Percentiles rank a stretch among this genome's conserved stretches.
Evolutionary conservation across 768 basidiomycete genomes (phyloP).

Genomic region (Austroboletus festivus): DNA sequence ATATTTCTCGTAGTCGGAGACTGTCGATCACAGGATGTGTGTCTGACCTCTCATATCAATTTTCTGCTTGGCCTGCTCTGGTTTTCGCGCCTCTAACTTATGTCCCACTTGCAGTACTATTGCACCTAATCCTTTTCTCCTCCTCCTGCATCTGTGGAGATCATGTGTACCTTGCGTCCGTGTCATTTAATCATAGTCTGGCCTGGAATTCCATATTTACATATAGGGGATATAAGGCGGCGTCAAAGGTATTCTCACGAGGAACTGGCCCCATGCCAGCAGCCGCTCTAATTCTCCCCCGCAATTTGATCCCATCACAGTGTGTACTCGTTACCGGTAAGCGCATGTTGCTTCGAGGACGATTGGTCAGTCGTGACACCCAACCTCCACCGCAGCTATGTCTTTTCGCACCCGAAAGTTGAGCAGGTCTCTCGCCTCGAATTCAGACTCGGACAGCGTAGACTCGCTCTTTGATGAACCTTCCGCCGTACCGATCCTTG

Average conservation of each 20-base stretch:
- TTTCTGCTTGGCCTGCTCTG: too few relatives aligned
- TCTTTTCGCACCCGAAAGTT: background rate
- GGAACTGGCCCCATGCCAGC: background rate
- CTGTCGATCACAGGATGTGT: too few relatives aligned
- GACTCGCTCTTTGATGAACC: conserved; percentile 55
- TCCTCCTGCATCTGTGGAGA: too few relatives aligned
- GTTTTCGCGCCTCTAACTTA: too few relatives aligned
- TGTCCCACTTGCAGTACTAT: too few relatives aligned
- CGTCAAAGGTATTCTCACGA: conserved; percentile 19
- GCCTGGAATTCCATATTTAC: too few relatives aligned
- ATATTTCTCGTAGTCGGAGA: too few relatives aligned
- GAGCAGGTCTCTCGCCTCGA: background rate
- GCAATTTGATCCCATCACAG: conserved; percentile 4
- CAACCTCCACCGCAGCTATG: conserved; percentile 9
- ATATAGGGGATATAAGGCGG: background rate
- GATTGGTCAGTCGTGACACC: background rate
- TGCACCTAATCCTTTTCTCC: too few relatives aligned
- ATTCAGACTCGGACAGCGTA: conserved; percentile 20
- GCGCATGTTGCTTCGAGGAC: background rate
- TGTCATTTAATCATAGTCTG: too few relatives aligned
- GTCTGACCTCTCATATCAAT: too few relatives aligned
- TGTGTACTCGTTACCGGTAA: conserved; percentile 2
- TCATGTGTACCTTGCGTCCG: too few relatives aligned
- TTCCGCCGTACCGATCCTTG: conserved; percentile 9
- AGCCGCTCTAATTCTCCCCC: background rate